A percentile compares a stretch with the other conserved stretches of the same genome.
Evolutionary conservation across 2,329 filamentous ascomycete genomes (phyloP).

Genomic region (Botrytis deweyae): DNA sequence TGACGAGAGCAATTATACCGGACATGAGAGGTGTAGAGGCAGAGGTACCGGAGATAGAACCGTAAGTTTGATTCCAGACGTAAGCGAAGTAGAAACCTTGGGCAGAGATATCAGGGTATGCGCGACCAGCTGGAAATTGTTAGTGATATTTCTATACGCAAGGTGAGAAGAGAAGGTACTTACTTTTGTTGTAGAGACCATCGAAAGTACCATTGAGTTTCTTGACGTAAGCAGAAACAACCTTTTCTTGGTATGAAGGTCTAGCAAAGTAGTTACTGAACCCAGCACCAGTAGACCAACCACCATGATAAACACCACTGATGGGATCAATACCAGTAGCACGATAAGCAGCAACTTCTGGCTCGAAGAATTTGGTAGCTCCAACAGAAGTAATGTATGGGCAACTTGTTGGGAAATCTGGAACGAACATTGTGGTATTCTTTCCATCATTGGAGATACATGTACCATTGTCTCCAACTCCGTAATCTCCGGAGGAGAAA

Average conservation of each 20-base stretch:
- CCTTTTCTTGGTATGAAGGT: conserved; percentile 48
- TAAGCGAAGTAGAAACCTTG: conserved; percentile 57
- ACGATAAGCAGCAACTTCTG: conserved; percentile 37
- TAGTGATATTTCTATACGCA: background rate
- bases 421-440: conserved; percentile 53
- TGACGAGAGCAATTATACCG: conserved; percentile 58
- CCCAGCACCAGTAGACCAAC: conserved; percentile 48
- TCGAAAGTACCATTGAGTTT: conserved; percentile 47
- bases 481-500: conserved; percentile 53
- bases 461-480: conserved; percentile 41
- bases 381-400: conserved; percentile 36
- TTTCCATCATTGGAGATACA: conserved; percentile 57
- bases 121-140: conserved; percentile 42
- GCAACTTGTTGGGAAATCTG: conserved; percentile 53
- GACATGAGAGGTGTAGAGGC: conserved; percentile 57
- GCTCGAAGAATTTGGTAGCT: conserved; percentile 28
- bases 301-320: conserved; percentile 35
- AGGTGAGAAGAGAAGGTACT: background rate
- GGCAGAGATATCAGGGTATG: conserved; percentile 52
- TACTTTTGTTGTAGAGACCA: conserved; percentile 45
- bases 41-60: conserved; percentile 49
- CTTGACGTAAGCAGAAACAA: conserved; percentile 45
- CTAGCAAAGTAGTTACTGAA: conserved; percentile 52
- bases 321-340: conserved; percentile 36
- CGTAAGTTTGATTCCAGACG: conserved; percentile 41